A percentile compares a stretch with the other conserved stretches of the same genome.
Conservation (phyloP, 2,329 filamentous ascomycete species). For the Pestalotiopsis sp. region DNA sequence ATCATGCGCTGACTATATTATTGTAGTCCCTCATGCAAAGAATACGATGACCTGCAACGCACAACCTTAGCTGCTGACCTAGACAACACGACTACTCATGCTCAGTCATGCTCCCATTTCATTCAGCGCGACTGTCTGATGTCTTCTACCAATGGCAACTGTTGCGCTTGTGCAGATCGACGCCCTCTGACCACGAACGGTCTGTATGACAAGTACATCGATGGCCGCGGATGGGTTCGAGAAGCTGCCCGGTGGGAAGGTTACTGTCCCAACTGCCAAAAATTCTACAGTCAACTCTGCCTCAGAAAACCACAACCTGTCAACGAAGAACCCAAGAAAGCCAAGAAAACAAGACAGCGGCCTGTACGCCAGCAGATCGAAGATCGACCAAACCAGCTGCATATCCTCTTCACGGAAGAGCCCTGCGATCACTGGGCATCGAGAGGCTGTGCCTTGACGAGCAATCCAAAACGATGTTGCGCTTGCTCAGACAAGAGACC, state of each 20-base stretch:
- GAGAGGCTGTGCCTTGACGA: background rate
- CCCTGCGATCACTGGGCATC: background rate
- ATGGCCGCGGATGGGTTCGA: background rate
- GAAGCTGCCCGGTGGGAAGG: background rate
- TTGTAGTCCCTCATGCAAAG: background rate
- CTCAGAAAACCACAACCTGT: background rate
- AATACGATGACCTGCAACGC: background rate
- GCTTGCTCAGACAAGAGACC: constrained; percentile 19
- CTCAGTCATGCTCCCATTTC: background rate
- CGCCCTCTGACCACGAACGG: background rate
- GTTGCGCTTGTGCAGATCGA: constrained; percentile 8
- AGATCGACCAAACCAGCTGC: background rate
- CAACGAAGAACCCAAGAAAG: background rate
- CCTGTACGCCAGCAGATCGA: background rate
- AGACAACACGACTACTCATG: too few relatives aligned
- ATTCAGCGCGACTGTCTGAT: background rate
- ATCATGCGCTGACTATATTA: background rate
- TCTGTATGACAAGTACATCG: constrained; percentile 1
- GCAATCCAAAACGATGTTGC: constrained; percentile 15
- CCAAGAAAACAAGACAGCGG: background rate
- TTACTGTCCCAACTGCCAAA: constrained; percentile 1
- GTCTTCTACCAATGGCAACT: constrained; percentile 2
- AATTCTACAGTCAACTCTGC: background rate
- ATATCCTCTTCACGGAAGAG: background rate
- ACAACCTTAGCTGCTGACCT: too few relatives aligned